Evolutionary conservation across 75 land plant genomes (phyloP).

Genomic region (Gnetum montanum): DNA sequence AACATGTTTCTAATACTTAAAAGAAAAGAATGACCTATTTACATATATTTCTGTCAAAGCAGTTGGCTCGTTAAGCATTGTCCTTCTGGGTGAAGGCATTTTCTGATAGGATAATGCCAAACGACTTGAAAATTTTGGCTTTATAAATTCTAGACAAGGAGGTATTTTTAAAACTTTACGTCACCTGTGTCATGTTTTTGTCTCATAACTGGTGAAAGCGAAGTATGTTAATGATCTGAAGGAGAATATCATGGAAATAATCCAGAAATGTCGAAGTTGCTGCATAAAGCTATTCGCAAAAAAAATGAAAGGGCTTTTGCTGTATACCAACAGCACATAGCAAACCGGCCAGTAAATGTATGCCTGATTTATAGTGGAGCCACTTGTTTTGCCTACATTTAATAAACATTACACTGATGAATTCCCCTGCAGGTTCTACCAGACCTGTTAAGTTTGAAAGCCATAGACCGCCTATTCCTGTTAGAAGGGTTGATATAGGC

Average conservation of each 20-base stretch:
- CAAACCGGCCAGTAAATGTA: conserved; percentile 88
- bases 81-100: conserved; percentile 98
- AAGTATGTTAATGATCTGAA: conserved; percentile 16
- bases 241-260: conserved; percentile 99
- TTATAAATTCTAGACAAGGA: conserved; percentile 89
- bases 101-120: conserved; percentile 87
- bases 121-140: conserved; percentile 92
- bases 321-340: conserved; percentile 91
- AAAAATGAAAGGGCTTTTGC: conserved; percentile 87
- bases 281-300: conserved; percentile 95
- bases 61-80: conserved; percentile 89
- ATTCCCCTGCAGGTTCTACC: conserved; percentile 65
- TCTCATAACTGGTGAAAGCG: too few species aligned
- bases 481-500: conserved; percentile 89
- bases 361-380: conserved; percentile 3
- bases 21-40: too few species aligned
- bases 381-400: background rate
- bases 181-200: too few species aligned
- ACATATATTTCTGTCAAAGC: conserved; percentile 15
- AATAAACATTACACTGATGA: background rate
- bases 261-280: conserved; percentile 98
- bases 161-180: conserved; percentile 36
- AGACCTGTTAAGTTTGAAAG: conserved; percentile 85
- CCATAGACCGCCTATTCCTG: conserved; percentile 73
- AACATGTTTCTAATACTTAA: too few species aligned